phyloP scores from a whole-genome alignment of 2,329 filamentous ascomycete species.

The Rhynchosporium graminicola region DNA sequence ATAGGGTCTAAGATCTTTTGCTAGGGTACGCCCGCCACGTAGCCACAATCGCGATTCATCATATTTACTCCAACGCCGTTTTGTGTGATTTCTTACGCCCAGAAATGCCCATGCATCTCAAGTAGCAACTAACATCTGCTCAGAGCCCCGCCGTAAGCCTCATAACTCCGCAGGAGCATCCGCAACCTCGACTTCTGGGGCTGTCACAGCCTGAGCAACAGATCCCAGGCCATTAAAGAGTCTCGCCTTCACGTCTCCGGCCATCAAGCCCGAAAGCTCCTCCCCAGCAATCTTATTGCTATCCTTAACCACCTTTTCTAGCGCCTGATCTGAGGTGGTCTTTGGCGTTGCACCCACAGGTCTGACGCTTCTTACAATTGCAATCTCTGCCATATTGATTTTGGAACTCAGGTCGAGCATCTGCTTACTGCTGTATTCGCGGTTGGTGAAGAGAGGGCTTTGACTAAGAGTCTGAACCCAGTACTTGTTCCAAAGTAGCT shows the following conservation, averaged over 20 bases:
- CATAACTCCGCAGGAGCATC: conserved; percentile 16
- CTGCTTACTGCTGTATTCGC: conserved; percentile 90
- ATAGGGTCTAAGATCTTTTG: conserved; percentile 14
- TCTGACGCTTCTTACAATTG: conserved; percentile 43
- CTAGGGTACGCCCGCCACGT: neutral
- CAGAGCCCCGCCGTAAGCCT: neutral
- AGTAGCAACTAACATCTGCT: neutral
- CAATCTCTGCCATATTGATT: conserved; percentile 63
- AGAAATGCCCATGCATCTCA: conserved; percentile 24
- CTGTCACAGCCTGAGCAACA: conserved; percentile 14
- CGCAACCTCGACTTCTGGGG: conserved; percentile 11
- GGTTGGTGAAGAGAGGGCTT: conserved; percentile 85
- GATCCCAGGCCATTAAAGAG: conserved; percentile 46
- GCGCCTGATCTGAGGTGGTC: conserved; percentile 46
- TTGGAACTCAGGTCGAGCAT: conserved; percentile 86
- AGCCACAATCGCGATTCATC: conserved; percentile 25
- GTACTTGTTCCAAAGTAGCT: conserved; percentile 97
- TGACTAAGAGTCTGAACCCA: conserved; percentile 96
- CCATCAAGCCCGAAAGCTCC: conserved; percentile 47
- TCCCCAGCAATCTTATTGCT: conserved; percentile 59
- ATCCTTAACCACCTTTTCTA: conserved; percentile 56
- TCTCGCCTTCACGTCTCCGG: conserved; percentile 51
- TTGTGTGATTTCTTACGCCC: conserved; percentile 24
- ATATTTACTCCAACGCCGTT: conserved; percentile 28
- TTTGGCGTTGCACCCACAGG: conserved; percentile 24